Base-by-base conservation (phyloP, 495 filamentous ascomycete species). In the Podospora bellae-mahoneyi region DNA sequence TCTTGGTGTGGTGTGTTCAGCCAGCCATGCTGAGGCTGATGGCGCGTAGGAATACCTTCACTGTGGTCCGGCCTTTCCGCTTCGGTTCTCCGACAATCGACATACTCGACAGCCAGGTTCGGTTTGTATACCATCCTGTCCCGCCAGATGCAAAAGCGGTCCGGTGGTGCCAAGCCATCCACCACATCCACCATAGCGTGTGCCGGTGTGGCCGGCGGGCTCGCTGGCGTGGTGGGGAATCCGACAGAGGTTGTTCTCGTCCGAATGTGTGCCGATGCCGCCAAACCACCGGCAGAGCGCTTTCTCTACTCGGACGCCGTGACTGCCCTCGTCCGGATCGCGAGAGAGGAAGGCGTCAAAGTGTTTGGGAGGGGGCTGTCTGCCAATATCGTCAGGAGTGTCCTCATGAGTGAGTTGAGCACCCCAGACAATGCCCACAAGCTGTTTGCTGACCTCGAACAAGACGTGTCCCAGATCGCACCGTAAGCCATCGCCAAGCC, bases 211-310 rank as follows among this genome's bases (percentile, higher is more conserved):
- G 90, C 90, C 0, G 91, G 91, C 58, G 91, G 90, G 57, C 75
- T 92, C 64, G 91, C 90, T 2, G 90, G 90, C 58, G 87, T 92
- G 85, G 80, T 92, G 60, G 90, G 90, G 60, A 93, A 92, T 73
- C 91, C 91, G 5, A 89, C 90, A 2, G 91, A 93, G 39, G 39
- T 92, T 60, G 88, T 90, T 5, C 84, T 93, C 53, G 88, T 93
- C 30, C 85, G 91, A 16, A 93, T 93, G 91, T 90, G 92, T 76
- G 85, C 85, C 54, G 91, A 93, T 72, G 91, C 90, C 3, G 83
- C 92, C 39, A 92, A 92, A 74, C 82, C 89, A 3, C 72, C 76
- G 7, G 87, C 82, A 57, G 77, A 85, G 55, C 85, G 88, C 23
- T 81, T 78, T 57, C 18, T 23, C 0, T 81, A 81, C 60, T 66